These are phyloP conservation scores for Diutina siamensis DNA, from an alignment of 1,139 yeast species.

Conservation along the genomic window DNA sequence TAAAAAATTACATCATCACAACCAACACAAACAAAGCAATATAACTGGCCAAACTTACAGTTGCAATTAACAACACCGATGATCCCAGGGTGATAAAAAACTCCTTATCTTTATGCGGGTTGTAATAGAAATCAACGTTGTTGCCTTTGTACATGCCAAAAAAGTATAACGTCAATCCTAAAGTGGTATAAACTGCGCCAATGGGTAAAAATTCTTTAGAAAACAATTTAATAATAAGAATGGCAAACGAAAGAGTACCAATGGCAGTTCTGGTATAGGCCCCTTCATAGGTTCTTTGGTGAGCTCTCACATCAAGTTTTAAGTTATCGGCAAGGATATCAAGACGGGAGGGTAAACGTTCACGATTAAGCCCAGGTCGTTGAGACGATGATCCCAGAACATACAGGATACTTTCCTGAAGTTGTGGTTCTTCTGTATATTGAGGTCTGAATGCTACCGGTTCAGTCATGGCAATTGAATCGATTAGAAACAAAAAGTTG, in stretches of 20 bases:
- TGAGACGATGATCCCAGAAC: not conserved
- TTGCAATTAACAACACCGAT: conserved; percentile 30
- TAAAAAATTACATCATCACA: conserved; percentile 8
- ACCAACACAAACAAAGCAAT: conserved; percentile 31
- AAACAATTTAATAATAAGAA: conserved; percentile 35
- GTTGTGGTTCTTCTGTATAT: not conserved
- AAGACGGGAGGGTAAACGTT: not conserved
- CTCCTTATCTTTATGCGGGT: conserved; percentile 26
- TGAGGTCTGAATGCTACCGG: not conserved
- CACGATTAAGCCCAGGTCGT: not conserved
- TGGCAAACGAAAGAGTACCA: conserved; percentile 29
- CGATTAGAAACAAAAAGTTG: too few relatives aligned
- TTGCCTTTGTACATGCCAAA: conserved; percentile 36
- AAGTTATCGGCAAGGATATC: conserved; percentile 22
- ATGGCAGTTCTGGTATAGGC: conserved; percentile 47
- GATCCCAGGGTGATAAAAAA: conserved; percentile 42
- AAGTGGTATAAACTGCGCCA: conserved; percentile 41
- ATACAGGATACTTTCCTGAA: not conserved
- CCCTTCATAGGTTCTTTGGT: conserved; percentile 52
- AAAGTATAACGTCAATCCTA: conserved; percentile 37
- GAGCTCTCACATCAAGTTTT: conserved; percentile 45
- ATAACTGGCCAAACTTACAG: conserved; percentile 36
- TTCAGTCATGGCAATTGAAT: not conserved
- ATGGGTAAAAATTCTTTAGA: conserved; percentile 41
- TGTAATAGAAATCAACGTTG: conserved; percentile 35